phyloP scores from a whole-genome alignment of 2,329 filamentous ascomycete genomes.

The Xylariaceae sp. region DNA sequence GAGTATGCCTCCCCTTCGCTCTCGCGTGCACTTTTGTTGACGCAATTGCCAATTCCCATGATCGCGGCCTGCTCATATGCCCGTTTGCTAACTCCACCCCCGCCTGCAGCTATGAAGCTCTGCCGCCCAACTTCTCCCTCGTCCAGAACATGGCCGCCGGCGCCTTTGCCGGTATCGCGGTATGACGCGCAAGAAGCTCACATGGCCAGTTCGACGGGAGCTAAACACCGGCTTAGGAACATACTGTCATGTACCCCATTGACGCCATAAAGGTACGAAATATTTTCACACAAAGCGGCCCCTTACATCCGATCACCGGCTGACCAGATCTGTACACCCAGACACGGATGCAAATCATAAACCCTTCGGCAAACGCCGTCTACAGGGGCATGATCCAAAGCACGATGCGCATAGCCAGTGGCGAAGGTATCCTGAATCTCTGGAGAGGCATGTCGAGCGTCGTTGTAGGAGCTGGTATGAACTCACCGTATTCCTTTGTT shows the following conservation, averaged over 20 bases:
- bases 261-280: constrained; percentile 85
- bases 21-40: neutral
- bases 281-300: constrained; percentile 12
- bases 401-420: constrained; percentile 84
- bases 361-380: constrained; percentile 72
- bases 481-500: neutral
- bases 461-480: constrained; percentile 83
- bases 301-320: neutral
- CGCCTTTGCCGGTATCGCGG: constrained; percentile 93
- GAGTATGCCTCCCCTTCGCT: constrained; percentile 48
- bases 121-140: constrained; percentile 91
- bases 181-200: constrained; percentile 38
- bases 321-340: constrained; percentile 39
- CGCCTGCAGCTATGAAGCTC: constrained; percentile 70
- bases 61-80: neutral
- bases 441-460: constrained; percentile 98
- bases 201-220: neutral
- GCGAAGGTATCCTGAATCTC: constrained; percentile 84
- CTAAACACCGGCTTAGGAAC: constrained; percentile 60
- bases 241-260: constrained; percentile 98
- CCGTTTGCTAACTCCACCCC: constrained; percentile 4
- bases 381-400: constrained; percentile 90
- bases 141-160: constrained; percentile 93
- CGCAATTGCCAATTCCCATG: neutral
- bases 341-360: constrained; percentile 98